These are phyloP conservation scores for Malus asiatica DNA, from an alignment of 306 rosid genomes.

Conservation along the genomic window DNA sequence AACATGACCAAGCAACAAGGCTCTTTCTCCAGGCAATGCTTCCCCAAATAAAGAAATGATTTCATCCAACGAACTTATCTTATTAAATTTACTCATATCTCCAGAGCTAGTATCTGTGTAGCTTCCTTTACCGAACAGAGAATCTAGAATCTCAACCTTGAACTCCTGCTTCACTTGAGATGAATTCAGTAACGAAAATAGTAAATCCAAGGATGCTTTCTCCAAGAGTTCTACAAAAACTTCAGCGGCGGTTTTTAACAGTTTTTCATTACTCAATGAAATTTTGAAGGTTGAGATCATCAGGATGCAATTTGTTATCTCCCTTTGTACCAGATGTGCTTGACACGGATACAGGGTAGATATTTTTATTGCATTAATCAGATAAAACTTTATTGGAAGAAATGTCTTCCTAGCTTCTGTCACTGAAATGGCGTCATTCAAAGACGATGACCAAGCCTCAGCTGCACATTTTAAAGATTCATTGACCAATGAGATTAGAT, in stretches of 20 bases:
- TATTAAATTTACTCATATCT: slow-evolving; percentile 26
- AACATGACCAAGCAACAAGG: slow-evolving; percentile 44
- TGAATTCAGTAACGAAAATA: slow-evolving; percentile 54
- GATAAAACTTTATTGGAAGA: slow-evolving; percentile 81
- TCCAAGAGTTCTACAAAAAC: slow-evolving; percentile 66
- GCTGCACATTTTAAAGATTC: slow-evolving; percentile 67
- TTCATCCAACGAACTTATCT: slow-evolving; percentile 22
- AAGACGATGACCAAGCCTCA: slow-evolving; percentile 55
- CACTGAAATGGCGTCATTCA: slow-evolving; percentile 48
- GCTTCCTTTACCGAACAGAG: slow-evolving; percentile 42
- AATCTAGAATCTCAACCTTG: slow-evolving; percentile 54
- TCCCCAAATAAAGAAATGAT: slow-evolving; percentile 41
- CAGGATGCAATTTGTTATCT: slow-evolving; percentile 52
- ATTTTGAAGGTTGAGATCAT: slow-evolving; percentile 55
- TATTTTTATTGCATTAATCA: slow-evolving; percentile 73
- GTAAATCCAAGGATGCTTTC: slow-evolving; percentile 55
- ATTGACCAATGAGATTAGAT: slow-evolving; percentile 50
- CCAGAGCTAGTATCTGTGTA: slow-evolving; percentile 23
- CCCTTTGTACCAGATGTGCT: slow-evolving; percentile 48
- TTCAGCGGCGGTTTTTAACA: slow-evolving; percentile 47
- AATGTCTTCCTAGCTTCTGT: slow-evolving; percentile 71
- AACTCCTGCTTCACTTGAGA: slow-evolving; percentile 45
- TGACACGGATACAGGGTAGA: slow-evolving; percentile 67
- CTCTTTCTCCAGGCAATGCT: slow-evolving; percentile 35
- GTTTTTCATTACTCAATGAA: slow-evolving; percentile 42